phyloP scores from a whole-genome alignment of 352 stramenopile species.

The Globisporangium canariense region DNA sequence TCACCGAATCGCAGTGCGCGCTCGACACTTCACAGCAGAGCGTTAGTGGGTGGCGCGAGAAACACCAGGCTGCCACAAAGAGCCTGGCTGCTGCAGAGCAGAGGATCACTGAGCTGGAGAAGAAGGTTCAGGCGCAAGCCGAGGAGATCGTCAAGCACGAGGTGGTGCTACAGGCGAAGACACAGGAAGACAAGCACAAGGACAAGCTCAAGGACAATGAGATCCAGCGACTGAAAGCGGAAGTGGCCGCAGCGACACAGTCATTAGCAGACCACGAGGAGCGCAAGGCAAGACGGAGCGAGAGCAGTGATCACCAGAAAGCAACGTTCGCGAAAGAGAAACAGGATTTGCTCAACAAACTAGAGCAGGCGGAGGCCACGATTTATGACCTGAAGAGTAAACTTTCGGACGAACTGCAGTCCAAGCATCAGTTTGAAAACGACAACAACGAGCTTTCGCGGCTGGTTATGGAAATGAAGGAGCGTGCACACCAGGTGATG shows the following conservation, averaged over 20 bases:
- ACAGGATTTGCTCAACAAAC: constrained; percentile 37
- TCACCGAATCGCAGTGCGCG: constrained; percentile 32
- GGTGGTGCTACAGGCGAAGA: constrained; percentile 50
- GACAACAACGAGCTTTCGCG: constrained; percentile 54
- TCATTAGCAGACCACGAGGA: constrained; percentile 28
- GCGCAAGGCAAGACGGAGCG: constrained; percentile 11
- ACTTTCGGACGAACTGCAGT: constrained; percentile 19
- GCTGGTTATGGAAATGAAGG: constrained; percentile 48
- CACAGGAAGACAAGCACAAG: constrained; percentile 40
- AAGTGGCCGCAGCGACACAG: constrained; percentile 23
- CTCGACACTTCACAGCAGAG: constrained; percentile 42
- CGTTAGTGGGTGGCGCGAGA: constrained; percentile 45
- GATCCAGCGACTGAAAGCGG: constrained; percentile 26
- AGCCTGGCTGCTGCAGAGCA: constrained; percentile 27
- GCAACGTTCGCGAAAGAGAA: constrained; percentile 26
- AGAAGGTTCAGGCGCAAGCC: constrained; percentile 30
- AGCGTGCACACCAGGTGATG: constrained; percentile 30
- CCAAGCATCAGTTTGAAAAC: constrained; percentile 36
- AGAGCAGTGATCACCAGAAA: constrained; percentile 27
- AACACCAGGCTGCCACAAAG: constrained; percentile 43
- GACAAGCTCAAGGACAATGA: constrained; percentile 57
- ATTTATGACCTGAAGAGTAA: constrained; percentile 26
- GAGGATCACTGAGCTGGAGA: constrained; percentile 40
- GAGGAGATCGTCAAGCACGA: constrained; percentile 67
- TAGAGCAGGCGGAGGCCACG: constrained; percentile 32